Percentiles rank a stretch among this genome's conserved stretches.
phyloP scores from a whole-genome alignment of 1,284 basidiomycete genomes.

The Irpex sp. region DNA sequence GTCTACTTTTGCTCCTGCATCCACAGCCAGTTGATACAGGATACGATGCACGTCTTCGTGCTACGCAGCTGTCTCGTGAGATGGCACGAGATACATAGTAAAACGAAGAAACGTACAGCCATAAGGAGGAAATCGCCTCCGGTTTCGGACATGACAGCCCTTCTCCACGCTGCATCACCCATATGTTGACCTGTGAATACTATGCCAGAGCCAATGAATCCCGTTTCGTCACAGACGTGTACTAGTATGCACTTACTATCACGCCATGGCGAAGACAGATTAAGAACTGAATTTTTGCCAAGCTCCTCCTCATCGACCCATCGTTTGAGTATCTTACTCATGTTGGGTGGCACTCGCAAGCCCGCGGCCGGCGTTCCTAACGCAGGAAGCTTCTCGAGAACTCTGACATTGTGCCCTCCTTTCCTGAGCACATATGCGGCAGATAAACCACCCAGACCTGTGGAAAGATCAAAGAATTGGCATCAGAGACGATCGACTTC shows the following conservation, averaged over 20 bases:
- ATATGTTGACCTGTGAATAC: slow-evolving; percentile 41
- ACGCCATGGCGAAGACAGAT: slow-evolving; percentile 26
- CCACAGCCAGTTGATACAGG: slow-evolving; percentile 36
- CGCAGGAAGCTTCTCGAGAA: slow-evolving; percentile 38
- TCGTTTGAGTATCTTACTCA: slow-evolving; percentile 45
- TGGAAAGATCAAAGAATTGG: not conserved
- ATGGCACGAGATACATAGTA: slow-evolving; percentile 3
- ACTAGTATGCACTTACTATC: slow-evolving; percentile 21
- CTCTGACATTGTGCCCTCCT: slow-evolving; percentile 47
- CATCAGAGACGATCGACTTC: not conserved
- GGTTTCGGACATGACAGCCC: slow-evolving; percentile 48
- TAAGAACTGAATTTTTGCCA: slow-evolving; percentile 26
- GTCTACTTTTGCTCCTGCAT: slow-evolving; percentile 35
- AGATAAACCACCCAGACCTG: slow-evolving; percentile 43
- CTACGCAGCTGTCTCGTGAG: slow-evolving; percentile 11
- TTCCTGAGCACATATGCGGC: slow-evolving; percentile 45
- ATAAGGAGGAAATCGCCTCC: slow-evolving; percentile 52
- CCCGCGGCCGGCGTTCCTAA: slow-evolving; percentile 34
- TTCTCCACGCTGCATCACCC: slow-evolving; percentile 46
- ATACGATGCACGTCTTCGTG: slow-evolving; percentile 37
- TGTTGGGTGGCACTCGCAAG: slow-evolving; percentile 49
- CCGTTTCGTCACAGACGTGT: too few relatives aligned
- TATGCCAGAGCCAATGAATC: not conserved
- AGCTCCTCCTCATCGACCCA: slow-evolving; percentile 46
- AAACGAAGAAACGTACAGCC: slow-evolving; percentile 31